phyloP scores from a whole-genome alignment of 2,329 filamentous ascomycete genomes.

The Blastomyces gilchristii region DNA sequence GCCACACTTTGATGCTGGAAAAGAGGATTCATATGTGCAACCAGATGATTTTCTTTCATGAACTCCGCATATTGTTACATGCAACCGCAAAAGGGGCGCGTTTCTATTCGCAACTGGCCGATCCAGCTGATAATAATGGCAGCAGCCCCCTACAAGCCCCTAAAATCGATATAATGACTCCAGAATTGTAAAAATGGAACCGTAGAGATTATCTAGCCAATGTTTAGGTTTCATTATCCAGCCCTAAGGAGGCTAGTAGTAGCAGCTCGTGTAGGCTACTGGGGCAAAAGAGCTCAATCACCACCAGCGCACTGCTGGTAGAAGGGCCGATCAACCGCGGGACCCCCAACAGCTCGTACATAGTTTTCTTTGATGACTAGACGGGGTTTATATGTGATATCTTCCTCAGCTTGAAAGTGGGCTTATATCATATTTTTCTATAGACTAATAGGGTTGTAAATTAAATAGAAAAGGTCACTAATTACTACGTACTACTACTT shows the following conservation, averaged over 20 bases:
- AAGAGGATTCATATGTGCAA: too few relatives aligned
- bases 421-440: neutral
- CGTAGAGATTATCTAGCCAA: neutral
- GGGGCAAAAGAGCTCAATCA: too few relatives aligned
- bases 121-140: neutral
- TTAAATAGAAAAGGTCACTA: conserved; percentile 3
- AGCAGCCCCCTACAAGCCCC: too few relatives aligned
- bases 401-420: neutral
- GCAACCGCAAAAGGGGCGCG: neutral
- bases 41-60: neutral
- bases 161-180: too few relatives aligned
- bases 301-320: too few relatives aligned
- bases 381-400: neutral
- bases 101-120: neutral
- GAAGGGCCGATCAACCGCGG: too few relatives aligned
- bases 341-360: neutral
- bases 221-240: neutral
- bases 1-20: neutral
- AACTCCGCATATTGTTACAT: neutral
- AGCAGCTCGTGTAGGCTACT: too few relatives aligned
- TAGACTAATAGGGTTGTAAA: neutral
- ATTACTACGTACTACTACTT: conserved; percentile 3
- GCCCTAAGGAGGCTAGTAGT: neutral
- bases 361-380: neutral
- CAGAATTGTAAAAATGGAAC: too few relatives aligned